Conservation (phyloP, 805 yeast species). For the Pachysolen tannophilus region DNA sequence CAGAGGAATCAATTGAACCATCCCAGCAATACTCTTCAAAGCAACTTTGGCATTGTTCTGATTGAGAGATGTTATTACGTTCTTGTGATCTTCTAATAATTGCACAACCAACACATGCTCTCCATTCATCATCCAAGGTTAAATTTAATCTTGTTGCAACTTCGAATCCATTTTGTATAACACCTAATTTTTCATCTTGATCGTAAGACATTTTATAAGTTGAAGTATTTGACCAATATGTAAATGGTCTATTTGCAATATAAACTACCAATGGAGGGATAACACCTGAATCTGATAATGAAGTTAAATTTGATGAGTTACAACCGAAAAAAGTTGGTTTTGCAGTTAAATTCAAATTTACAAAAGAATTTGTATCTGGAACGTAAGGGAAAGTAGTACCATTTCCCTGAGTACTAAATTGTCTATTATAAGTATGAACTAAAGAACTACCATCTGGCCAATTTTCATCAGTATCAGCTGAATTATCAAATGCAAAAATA, state of each 20-base stretch:
- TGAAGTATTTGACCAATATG: slow-evolving; percentile 61
- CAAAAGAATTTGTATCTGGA: slow-evolving; percentile 59
- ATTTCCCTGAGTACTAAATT: slow-evolving; percentile 38
- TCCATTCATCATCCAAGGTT: slow-evolving; percentile 62
- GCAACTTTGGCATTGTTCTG: slow-evolving; percentile 67
- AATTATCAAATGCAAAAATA: slow-evolving; percentile 57
- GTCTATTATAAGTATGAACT: slow-evolving; percentile 43
- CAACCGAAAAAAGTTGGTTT: slow-evolving; percentile 83
- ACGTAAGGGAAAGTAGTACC: slow-evolving; percentile 72
- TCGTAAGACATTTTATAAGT: slow-evolving; percentile 60
- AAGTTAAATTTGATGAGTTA: slow-evolving; percentile 46
- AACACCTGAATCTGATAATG: slow-evolving; percentile 29
- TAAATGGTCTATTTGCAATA: slow-evolving; percentile 63
- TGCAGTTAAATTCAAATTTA: slow-evolving; percentile 50
- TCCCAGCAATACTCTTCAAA: slow-evolving; percentile 73
- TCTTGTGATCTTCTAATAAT: slow-evolving; percentile 73
- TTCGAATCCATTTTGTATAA: slow-evolving; percentile 72
- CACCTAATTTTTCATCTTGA: slow-evolving; percentile 44
- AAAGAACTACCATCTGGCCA: slow-evolving; percentile 71
- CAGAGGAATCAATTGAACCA: slow-evolving; percentile 27
- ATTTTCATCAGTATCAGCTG: slow-evolving; percentile 48
- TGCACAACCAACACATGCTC: slow-evolving; percentile 77
- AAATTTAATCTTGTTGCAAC: slow-evolving; percentile 56
- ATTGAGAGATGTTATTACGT: slow-evolving; percentile 48
- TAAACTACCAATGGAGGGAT: slow-evolving; percentile 74